These are phyloP conservation scores for Rhododendron molle DNA, from an alignment of 148 eudicot species.

Conservation along the genomic window DNA sequence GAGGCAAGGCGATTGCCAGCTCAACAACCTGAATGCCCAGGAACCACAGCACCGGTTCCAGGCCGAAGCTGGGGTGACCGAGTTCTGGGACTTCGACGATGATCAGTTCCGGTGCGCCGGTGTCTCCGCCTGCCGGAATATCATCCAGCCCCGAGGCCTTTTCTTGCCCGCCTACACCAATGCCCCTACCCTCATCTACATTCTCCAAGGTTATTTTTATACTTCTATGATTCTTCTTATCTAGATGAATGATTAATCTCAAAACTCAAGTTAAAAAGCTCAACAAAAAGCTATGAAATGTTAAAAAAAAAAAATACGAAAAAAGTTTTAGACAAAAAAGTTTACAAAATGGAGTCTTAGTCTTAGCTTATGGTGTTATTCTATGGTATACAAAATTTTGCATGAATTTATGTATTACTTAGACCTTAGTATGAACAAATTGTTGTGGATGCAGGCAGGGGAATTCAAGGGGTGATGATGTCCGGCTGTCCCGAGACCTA, in stretches of 20 bases:
- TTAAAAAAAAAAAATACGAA: too few species aligned
- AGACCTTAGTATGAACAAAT: not conserved
- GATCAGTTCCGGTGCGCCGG: conserved; percentile 70
- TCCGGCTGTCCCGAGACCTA: conserved; percentile 82
- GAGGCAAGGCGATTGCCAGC: conserved; percentile 38
- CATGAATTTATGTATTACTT: not conserved
- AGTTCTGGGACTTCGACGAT: conserved; percentile 51
- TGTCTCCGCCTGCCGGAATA: conserved; percentile 41
- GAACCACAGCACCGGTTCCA: conserved; percentile 43
- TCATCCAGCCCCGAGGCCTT: conserved; percentile 54
- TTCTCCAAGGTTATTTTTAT: conserved; percentile 41
- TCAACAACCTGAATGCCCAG: conserved; percentile 37
- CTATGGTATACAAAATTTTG: not conserved
- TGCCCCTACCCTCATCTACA: conserved; percentile 46
- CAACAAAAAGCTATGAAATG: too few species aligned
- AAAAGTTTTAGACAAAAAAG: too few species aligned
- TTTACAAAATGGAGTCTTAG: too few species aligned
- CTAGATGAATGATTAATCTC: too few species aligned
- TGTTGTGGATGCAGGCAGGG: conserved; percentile 43
- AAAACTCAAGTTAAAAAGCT: too few species aligned
- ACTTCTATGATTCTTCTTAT: too few species aligned
- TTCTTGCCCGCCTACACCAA: conserved; percentile 60
- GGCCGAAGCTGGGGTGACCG: conserved; percentile 65
- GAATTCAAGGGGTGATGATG: conserved; percentile 42
- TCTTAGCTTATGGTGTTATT: too few species aligned